Conservation (phyloP, 148 eudicot genomes). For the Chenopodium album region DNA sequence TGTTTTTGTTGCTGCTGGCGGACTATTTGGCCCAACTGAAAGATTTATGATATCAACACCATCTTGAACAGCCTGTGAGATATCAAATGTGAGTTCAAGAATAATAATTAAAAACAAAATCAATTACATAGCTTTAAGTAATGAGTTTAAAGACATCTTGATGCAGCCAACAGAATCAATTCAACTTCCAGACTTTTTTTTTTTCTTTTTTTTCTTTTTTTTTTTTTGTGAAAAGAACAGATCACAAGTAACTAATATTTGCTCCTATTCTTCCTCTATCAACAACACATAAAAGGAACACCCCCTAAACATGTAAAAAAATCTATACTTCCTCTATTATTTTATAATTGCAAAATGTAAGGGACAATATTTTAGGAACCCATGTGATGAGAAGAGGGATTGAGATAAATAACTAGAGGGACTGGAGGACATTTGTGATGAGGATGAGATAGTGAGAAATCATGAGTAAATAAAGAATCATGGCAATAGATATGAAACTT, state of each 20-base stretch:
- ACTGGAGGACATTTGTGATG: no score
- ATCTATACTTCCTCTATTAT: no score
- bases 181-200: background rate
- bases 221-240: background rate
- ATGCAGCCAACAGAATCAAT: background rate
- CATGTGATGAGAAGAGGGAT: no score
- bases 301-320: background rate
- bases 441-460: no score
- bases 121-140: background rate
- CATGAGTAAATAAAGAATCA: background rate
- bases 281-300: background rate
- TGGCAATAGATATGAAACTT: background rate
- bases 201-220: no score
- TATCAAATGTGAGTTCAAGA: constrained; percentile 10
- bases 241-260: background rate
- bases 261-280: background rate
- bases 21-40: constrained; percentile 94
- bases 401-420: no score
- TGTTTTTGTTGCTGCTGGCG: constrained; percentile 84
- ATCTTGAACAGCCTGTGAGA: constrained; percentile 90
- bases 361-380: no score
- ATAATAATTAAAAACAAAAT: background rate
- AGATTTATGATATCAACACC: constrained; percentile 97
- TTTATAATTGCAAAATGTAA: no score
- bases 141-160: background rate